phyloP scores from a whole-genome alignment of 2,329 filamentous ascomycete species.

The Apiospora phragmitis region DNA sequence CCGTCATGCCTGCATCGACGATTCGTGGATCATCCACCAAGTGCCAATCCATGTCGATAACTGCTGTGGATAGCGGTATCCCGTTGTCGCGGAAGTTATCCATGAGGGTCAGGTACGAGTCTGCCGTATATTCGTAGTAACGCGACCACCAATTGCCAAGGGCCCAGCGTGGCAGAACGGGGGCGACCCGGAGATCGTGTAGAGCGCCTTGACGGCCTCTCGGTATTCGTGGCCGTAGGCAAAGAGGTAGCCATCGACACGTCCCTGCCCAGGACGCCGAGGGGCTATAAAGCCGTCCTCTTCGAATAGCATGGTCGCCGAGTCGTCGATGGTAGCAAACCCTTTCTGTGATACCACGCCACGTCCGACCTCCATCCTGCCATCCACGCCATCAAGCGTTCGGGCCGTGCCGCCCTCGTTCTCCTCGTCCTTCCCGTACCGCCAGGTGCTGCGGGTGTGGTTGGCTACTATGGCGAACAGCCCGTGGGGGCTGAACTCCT shows the following conservation, averaged over 20 bases:
- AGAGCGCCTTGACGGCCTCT: slow-evolving; percentile 54
- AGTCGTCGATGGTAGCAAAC: slow-evolving; percentile 55
- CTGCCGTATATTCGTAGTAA: slow-evolving; percentile 57
- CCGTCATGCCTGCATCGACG: slow-evolving; percentile 40
- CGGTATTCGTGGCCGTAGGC: slow-evolving; percentile 58
- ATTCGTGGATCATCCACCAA: slow-evolving; percentile 48
- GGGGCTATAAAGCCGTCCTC: slow-evolving; percentile 51
- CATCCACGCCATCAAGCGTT: slow-evolving; percentile 55
- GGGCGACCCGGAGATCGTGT: slow-evolving; percentile 57
- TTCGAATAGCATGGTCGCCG: slow-evolving; percentile 56
- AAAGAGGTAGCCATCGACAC: slow-evolving; percentile 62
- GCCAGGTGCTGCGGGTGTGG: slow-evolving; percentile 44
- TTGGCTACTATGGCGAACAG: slow-evolving; percentile 46
- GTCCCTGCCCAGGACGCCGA: slow-evolving; percentile 41
- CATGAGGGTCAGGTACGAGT: slow-evolving; percentile 59
- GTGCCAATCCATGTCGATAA: slow-evolving; percentile 70
- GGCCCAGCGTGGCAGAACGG: slow-evolving; percentile 55
- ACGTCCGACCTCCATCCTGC: slow-evolving; percentile 47
- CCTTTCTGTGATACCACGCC: slow-evolving; percentile 53
- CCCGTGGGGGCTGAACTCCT: slow-evolving; percentile 51
- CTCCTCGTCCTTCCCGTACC: slow-evolving; percentile 42
- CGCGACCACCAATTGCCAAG: slow-evolving; percentile 68
- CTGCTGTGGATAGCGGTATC: slow-evolving; percentile 59
- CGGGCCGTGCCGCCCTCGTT: slow-evolving; percentile 48
- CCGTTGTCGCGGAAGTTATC: slow-evolving; percentile 51